phyloP scores from a whole-genome alignment of 2,329 filamentous ascomycete genomes.

The Thermoascus crustaceus region DNA sequence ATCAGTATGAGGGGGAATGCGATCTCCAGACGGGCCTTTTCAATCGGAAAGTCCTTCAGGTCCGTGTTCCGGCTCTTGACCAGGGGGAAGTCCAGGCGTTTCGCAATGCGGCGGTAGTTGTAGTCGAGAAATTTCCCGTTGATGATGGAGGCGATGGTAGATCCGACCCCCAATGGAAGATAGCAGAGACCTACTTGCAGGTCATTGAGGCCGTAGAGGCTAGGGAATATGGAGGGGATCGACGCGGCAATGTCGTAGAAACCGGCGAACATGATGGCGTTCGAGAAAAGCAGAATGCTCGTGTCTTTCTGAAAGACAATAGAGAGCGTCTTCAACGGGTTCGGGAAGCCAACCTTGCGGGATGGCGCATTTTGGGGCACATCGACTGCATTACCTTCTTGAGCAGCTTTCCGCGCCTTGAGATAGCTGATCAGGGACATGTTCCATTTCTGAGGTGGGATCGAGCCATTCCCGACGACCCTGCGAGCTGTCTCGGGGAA shows the following conservation, averaged over 20 bases:
- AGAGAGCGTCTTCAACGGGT: slow-evolving; percentile 30
- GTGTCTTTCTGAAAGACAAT: slow-evolving; percentile 29
- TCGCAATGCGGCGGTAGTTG: slow-evolving; percentile 34
- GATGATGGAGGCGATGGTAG: slow-evolving; percentile 31
- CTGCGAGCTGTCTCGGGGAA: slow-evolving; percentile 32
- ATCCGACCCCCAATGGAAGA: slow-evolving; percentile 35
- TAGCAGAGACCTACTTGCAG: slow-evolving; percentile 37
- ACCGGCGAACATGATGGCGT: slow-evolving; percentile 31
- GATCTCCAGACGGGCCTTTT: slow-evolving; percentile 35
- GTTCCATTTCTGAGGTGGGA: slow-evolving; percentile 29
- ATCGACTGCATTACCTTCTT: slow-evolving; percentile 8
- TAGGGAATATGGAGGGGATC: slow-evolving; percentile 28
- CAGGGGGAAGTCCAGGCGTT: slow-evolving; percentile 22
- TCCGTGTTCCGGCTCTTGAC: slow-evolving; percentile 28
- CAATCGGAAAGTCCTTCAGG: slow-evolving; percentile 35
- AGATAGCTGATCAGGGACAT: slow-evolving; percentile 24
- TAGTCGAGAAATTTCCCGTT: slow-evolving; percentile 36
- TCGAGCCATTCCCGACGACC: slow-evolving; percentile 32
- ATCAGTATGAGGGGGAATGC: slow-evolving; percentile 30
- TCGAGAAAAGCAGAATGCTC: slow-evolving; percentile 29
- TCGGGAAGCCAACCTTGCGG: slow-evolving; percentile 25
- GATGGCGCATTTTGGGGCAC: slow-evolving; percentile 5
- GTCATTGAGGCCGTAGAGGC: slow-evolving; percentile 32
- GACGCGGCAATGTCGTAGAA: slow-evolving; percentile 37
- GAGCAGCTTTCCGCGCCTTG: slow-evolving; percentile 16